A percentile compares a stretch with the other conserved stretches of the same genome.
Evolutionary conservation across 805 yeast genomes (phyloP).

Genomic region (Limtongozyma cylindracea): DNA sequence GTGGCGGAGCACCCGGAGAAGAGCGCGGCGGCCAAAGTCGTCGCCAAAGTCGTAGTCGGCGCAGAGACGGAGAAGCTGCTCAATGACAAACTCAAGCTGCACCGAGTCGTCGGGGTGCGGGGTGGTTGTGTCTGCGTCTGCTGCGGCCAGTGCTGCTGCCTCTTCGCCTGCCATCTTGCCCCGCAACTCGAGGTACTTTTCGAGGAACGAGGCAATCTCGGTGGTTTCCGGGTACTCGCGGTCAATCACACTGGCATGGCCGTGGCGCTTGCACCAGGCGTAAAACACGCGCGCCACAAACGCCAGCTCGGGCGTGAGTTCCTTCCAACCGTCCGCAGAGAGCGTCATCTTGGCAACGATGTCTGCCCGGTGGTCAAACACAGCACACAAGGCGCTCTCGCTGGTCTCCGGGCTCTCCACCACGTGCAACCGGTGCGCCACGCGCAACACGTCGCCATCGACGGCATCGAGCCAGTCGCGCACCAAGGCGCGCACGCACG

Average conservation of each 20-base stretch:
- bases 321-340: slow-evolving; percentile 40
- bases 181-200: slow-evolving; percentile 27
- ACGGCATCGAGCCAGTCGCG: slow-evolving; percentile 46
- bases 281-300: slow-evolving; percentile 43
- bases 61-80: slow-evolving; percentile 53
- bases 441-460: slow-evolving; percentile 43
- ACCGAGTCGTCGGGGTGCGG: slow-evolving; percentile 19
- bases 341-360: slow-evolving; percentile 14
- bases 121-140: too few relatives aligned
- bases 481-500: slow-evolving; percentile 49
- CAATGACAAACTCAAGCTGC: slow-evolving; percentile 48
- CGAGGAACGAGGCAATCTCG: slow-evolving; percentile 32
- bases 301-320: slow-evolving; percentile 48
- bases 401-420: slow-evolving; percentile 35
- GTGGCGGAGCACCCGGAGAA: slow-evolving; percentile 22
- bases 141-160: slow-evolving; percentile 4
- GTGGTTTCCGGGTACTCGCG: slow-evolving; percentile 59
- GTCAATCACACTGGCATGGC: slow-evolving; percentile 30
- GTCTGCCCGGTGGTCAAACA: too few relatives aligned
- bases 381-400: slow-evolving; percentile 30
- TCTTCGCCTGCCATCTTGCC: slow-evolving; percentile 5
- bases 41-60: slow-evolving; percentile 72
- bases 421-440: slow-evolving; percentile 50
- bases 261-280: slow-evolving; percentile 29
- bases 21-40: slow-evolving; percentile 68